Conservation (phyloP, 2,329 filamentous ascomycete genomes). For the Fusarium circinatum region DNA sequence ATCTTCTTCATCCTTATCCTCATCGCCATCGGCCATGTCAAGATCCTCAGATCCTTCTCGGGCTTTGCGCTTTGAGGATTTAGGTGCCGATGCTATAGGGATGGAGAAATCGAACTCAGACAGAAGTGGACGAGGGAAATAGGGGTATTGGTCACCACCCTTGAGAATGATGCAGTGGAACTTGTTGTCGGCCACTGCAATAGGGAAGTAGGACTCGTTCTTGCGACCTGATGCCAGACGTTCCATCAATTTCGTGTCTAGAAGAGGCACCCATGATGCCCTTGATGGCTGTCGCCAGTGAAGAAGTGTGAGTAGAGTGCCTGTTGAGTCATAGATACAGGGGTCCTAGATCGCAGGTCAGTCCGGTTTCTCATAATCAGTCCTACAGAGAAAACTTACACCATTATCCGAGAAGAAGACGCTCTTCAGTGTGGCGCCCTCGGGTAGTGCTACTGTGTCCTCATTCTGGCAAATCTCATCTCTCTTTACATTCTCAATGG, state of each 20-base stretch:
- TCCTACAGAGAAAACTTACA: conserved; percentile 60
- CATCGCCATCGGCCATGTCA: conserved; percentile 49
- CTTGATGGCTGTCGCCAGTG: conserved; percentile 91
- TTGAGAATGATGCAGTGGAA: conserved; percentile 99
- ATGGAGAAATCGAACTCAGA: conserved; percentile 94
- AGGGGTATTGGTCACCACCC: conserved; percentile 90
- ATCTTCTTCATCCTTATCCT: conserved; percentile 47
- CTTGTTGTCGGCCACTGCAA: conserved; percentile 88
- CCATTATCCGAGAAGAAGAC: conserved; percentile 94
- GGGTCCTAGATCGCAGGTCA: conserved; percentile 71
- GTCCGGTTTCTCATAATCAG: neutral
- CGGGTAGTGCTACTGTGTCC: conserved; percentile 86
- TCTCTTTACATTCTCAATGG: conserved; percentile 92
- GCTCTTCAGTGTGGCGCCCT: conserved; percentile 77
- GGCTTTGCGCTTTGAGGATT: conserved; percentile 48
- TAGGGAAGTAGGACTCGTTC: conserved; percentile 91
- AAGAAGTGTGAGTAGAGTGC: conserved; percentile 85
- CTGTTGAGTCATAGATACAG: conserved; percentile 94
- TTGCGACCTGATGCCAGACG: conserved; percentile 87
- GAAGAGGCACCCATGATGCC: conserved; percentile 89
- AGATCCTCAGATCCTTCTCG: conserved; percentile 46
- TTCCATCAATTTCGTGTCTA: conserved; percentile 86
- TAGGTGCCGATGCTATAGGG: conserved; percentile 71
- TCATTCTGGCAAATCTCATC: conserved; percentile 96
- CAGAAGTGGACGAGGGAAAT: conserved; percentile 88